Conservation (phyloP, 441 rosid genomes). For the Populus hybrid region DNA sequence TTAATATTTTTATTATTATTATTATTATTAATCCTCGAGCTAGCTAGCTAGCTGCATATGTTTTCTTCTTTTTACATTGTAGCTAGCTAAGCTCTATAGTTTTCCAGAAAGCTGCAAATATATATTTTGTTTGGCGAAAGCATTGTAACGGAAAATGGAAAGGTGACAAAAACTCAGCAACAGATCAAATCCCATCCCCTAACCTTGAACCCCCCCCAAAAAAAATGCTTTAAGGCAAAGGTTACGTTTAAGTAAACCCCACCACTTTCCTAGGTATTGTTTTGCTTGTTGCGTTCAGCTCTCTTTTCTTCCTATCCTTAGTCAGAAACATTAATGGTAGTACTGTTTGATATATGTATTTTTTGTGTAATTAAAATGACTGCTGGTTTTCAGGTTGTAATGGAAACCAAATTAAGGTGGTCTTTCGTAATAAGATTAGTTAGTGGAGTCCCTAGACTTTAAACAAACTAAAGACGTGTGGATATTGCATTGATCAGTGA, state of each 20-base stretch:
- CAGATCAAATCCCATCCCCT: background rate
- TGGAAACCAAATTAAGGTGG: background rate
- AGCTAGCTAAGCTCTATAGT: background rate
- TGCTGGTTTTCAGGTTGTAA: background rate
- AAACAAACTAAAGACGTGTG: constrained; percentile 28
- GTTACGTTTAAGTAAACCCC: constrained; percentile 23
- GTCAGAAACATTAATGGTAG: background rate
- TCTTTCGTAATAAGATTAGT: background rate
- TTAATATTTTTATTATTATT: no score
- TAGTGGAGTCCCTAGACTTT: constrained; percentile 68
- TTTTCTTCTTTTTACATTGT: no score
- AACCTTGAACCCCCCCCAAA: background rate
- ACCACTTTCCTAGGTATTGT: constrained; percentile 1
- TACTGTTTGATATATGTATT: background rate
- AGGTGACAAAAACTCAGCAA: background rate
- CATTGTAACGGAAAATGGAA: background rate
- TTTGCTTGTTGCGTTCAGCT: constrained; percentile 10
- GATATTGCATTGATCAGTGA: constrained; percentile 9
- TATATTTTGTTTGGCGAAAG: background rate
- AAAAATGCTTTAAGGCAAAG: background rate
- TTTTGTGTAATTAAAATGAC: background rate
- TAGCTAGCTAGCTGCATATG: no score
- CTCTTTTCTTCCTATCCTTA: background rate
- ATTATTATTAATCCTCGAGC: background rate
- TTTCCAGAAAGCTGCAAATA: background rate